A percentile compares a stretch with the other conserved stretches of the same genome.
Conservation (phyloP, 1,284 basidiomycete genomes). For the Phylloporus gajari region DNA sequence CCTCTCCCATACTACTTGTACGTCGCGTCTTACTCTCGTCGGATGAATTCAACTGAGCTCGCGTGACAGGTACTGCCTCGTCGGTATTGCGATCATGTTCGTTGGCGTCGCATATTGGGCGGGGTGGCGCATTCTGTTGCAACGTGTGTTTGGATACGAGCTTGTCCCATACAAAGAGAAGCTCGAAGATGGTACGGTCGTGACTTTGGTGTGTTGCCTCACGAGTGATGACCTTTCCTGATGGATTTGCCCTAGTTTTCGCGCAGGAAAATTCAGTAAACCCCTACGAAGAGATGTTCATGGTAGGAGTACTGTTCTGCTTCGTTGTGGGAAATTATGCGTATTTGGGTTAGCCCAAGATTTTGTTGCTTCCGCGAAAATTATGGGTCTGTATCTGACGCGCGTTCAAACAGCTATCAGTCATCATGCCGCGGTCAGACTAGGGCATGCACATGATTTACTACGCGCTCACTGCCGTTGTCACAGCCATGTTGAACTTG, state of each 20-base stretch:
- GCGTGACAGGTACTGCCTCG: background rate
- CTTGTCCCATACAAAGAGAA: slow-evolving; percentile 59
- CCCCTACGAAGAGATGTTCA: too few species aligned
- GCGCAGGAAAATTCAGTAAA: slow-evolving; percentile 27
- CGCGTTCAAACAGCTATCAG: too few species aligned
- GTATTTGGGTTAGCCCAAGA: too few species aligned
- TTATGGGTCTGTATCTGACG: too few species aligned
- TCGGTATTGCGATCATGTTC: background rate
- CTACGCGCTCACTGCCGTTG: too few species aligned
- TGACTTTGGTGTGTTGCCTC: slow-evolving; percentile 59
- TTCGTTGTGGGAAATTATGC: too few species aligned
- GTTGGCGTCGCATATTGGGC: slow-evolving; percentile 30
- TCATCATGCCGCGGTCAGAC: too few species aligned
- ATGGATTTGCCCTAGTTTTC: slow-evolving; percentile 32
- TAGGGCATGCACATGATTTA: too few species aligned
- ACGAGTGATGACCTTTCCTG: background rate
- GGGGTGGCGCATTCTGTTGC: slow-evolving; percentile 61
- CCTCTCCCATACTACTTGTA: slow-evolving; percentile 69
- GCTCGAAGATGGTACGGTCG: slow-evolving; percentile 65
- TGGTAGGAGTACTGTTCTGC: too few species aligned
- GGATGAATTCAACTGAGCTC: too few species aligned
- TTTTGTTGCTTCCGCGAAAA: too few species aligned
- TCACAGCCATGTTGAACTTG: too few species aligned
- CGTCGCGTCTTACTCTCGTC: slow-evolving; percentile 23
- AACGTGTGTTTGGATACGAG: slow-evolving; percentile 60